Percentiles rank a stretch among this genome's conserved stretches.
phyloP scores from a whole-genome alignment of 2,329 filamentous ascomycete genomes.

The Cladosporium sp. region DNA sequence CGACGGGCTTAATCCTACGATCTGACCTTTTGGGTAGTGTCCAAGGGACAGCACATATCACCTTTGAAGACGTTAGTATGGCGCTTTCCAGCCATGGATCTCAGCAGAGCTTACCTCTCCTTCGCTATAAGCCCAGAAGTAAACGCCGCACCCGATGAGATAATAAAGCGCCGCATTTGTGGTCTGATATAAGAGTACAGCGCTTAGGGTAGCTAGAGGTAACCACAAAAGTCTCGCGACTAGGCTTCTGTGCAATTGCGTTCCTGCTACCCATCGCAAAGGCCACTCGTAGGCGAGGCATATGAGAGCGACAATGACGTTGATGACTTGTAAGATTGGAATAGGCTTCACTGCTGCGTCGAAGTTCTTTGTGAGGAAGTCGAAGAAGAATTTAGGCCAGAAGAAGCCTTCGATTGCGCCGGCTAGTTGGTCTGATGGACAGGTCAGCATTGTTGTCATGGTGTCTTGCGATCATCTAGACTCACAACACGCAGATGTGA shows the following conservation, averaged over 20 bases:
- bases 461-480: constrained; percentile 15
- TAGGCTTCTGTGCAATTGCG: constrained; percentile 77
- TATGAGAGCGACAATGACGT: constrained; percentile 73
- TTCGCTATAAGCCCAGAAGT: constrained; percentile 97
- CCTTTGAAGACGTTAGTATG: constrained; percentile 25
- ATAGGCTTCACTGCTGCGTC: constrained; percentile 80
- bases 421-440: constrained; percentile 69
- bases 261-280: constrained; percentile 69
- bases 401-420: constrained; percentile 85
- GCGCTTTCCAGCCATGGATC: background rate
- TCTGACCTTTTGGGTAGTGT: constrained; percentile 44
- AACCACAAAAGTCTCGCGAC: constrained; percentile 79
- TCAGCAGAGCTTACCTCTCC: constrained; percentile 69
- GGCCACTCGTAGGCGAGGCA: constrained; percentile 92
- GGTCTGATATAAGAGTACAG: constrained; percentile 80
- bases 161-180: constrained; percentile 94
- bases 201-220: constrained; percentile 70
- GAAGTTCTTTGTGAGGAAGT: constrained; percentile 87
- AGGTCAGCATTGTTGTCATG: background rate
- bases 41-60: constrained; percentile 49
- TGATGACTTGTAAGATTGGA: constrained; percentile 86
- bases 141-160: constrained; percentile 75
- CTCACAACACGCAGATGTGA: constrained; percentile 76
- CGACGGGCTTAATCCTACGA: constrained; percentile 16
- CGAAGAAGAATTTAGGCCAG: constrained; percentile 99